Evolutionary conservation across 345 rosid species (phyloP), one percentile per base, ranked within the genome.

Genomic region (Isatis tinctoria): DNA sequence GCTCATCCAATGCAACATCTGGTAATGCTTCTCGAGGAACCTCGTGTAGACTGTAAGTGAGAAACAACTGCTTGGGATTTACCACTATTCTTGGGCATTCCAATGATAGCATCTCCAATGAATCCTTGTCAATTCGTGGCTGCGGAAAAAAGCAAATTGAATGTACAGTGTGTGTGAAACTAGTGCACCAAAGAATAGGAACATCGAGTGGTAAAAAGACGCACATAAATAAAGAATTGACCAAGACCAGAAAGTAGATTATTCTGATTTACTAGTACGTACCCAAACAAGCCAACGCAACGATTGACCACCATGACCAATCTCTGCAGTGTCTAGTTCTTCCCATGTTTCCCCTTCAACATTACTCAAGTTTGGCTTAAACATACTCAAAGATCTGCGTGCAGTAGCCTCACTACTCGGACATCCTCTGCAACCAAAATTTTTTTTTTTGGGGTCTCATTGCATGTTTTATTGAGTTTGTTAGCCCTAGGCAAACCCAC

Each of bases 241-340:
- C 32, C 40, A 36, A 47, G 43, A 56, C 16, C 17, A 48, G 69
- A 56, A 58, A 70, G 52, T 51, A 67, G 49, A 36, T 67, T 71
- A 49, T 51, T 60, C 13, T 49, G 1, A 53, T 71, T 16, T 12
- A 58, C 47, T 37, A 16, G 20, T 65, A 70, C 85, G 40, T 86
- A 94, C 98, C 98, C 97, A 90, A 40, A 91, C 85, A 74, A 94
- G 85, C 98, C 98, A 94, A 26, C 85, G 90, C 67, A 91, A 53
- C 28, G 97, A 88, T 72, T 86, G 86, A 66, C 92, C 95, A 65
- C 89, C 92, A 62, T 82, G 82, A 73, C 88, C 86, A 61, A 91
- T 88, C 75, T 94, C 93, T 14, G 79, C n/a, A 24, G 81, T 68
- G 67, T 84, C 91, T 64, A 94, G 86, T 74, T 89, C 98, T 84